Evolutionary conservation across 805 yeast genomes (phyloP).

Genomic region (Wickerhamiella shivajii): DNA sequence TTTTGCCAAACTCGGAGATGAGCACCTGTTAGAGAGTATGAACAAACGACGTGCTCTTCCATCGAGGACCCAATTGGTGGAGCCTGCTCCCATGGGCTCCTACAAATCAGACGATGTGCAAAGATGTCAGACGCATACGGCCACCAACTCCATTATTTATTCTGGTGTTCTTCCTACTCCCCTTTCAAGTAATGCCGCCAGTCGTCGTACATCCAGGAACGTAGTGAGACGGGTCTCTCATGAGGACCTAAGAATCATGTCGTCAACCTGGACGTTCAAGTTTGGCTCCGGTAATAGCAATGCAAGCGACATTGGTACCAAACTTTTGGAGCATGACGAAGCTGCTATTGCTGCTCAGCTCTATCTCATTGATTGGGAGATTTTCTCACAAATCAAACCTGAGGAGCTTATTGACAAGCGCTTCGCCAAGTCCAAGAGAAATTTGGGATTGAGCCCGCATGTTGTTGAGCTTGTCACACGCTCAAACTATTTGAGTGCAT

Average conservation of each 20-base stretch:
- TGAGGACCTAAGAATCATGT: conserved; percentile 8
- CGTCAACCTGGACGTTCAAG: conserved; percentile 8
- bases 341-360: conserved; percentile 24
- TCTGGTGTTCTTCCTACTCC: too few relatives aligned
- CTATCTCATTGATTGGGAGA: conserved; percentile 22
- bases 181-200: neutral
- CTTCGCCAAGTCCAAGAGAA: conserved; percentile 20
- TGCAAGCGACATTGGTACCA: conserved; percentile 6
- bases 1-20: conserved; percentile 43
- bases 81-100: conserved; percentile 5
- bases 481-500: conserved; percentile 25
- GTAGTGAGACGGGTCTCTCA: conserved; percentile 8
- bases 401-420: conserved; percentile 25
- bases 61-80: conserved; percentile 3
- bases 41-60: conserved; percentile 2
- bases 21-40: conserved; percentile 4
- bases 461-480: conserved; percentile 20
- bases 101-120: too few relatives aligned
- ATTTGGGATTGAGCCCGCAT: conserved; percentile 22
- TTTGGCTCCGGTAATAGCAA: conserved; percentile 2
- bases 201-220: conserved; percentile 5
- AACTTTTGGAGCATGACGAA: conserved; percentile 21
- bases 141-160: too few relatives aligned
- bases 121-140: too few relatives aligned
- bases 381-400: conserved; percentile 20